Conservation (phyloP, 805 yeast species). For the Zygoascus ofunaensis region DNA sequence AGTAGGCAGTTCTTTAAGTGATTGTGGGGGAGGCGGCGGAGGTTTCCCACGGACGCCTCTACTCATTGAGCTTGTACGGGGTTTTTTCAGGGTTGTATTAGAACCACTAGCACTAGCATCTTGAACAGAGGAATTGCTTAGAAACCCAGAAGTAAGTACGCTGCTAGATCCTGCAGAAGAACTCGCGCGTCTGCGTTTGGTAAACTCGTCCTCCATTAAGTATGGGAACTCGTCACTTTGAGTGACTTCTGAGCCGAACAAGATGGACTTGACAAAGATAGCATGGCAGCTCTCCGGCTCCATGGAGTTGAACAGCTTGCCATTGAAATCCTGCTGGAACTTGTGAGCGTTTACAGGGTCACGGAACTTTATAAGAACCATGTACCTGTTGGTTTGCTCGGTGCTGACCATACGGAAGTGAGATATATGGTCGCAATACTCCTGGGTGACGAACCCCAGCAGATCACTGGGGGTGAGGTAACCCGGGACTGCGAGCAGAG, state of each 20-base stretch:
- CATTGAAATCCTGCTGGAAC: slow-evolving; percentile 61
- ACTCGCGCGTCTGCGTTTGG: slow-evolving; percentile 21
- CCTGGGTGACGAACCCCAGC: slow-evolving; percentile 69
- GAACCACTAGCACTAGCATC: slow-evolving; percentile 8
- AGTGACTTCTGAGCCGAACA: slow-evolving; percentile 30
- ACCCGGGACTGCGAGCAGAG: slow-evolving; percentile 78
- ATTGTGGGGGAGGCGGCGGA: slow-evolving; percentile 20
- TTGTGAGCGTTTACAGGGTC: slow-evolving; percentile 45
- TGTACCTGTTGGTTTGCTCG: slow-evolving; percentile 55
- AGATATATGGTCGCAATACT: slow-evolving; percentile 43
- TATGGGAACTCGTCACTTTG: slow-evolving; percentile 47
- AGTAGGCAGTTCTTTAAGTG: slow-evolving; percentile 62
- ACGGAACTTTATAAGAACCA: slow-evolving; percentile 70
- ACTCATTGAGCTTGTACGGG: neutral
- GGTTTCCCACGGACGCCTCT: slow-evolving; percentile 2
- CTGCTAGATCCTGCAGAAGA: neutral
- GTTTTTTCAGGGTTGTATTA: slow-evolving; percentile 5
- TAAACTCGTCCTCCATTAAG: slow-evolving; percentile 64
- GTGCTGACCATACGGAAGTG: slow-evolving; percentile 69
- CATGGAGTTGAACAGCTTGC: slow-evolving; percentile 71
- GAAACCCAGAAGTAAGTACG: slow-evolving; percentile 11
- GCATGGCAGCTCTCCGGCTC: slow-evolving; percentile 83
- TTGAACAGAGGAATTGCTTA: slow-evolving; percentile 7
- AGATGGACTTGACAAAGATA: slow-evolving; percentile 54
- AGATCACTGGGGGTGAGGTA: slow-evolving; percentile 81